Percentiles rank a stretch among this genome's conserved stretches.
Evolutionary conservation across 2,329 filamentous ascomycete genomes (phyloP).

Genomic region (Ophiostoma australiae): DNA sequence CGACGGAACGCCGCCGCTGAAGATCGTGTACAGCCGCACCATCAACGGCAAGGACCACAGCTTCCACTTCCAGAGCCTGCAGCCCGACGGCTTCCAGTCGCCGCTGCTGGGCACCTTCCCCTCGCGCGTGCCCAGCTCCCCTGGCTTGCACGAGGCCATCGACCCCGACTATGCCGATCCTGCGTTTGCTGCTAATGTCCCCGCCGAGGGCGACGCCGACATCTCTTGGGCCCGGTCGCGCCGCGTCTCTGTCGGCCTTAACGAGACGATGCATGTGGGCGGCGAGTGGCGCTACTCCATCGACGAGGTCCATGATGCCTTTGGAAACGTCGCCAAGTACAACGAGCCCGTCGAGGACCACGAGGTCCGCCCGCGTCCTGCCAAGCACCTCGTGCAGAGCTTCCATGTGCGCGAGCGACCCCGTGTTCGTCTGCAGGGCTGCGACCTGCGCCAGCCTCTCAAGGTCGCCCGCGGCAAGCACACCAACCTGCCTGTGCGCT

Average conservation of each 20-base stretch:
- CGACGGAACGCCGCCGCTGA: conserved; percentile 81
- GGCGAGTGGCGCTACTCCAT: conserved; percentile 87
- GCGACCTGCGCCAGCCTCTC: conserved; percentile 73
- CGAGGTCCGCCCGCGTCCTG: conserved; percentile 55
- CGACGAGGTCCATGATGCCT: conserved; percentile 85
- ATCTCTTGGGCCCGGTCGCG: conserved; percentile 75
- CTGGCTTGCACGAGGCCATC: neutral
- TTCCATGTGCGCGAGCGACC: conserved; percentile 87
- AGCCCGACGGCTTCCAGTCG: conserved; percentile 79
- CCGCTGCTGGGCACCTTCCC: conserved; percentile 58
- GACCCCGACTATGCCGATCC: conserved; percentile 11
- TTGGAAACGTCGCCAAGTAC: conserved; percentile 82
- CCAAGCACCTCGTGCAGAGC: conserved; percentile 63
- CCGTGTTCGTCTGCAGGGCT: conserved; percentile 63
- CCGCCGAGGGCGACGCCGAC: conserved; percentile 57
- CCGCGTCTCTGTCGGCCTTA: conserved; percentile 73
- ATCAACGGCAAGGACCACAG: conserved; percentile 79
- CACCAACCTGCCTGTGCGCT: conserved; percentile 65
- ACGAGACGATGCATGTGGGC: conserved; percentile 75
- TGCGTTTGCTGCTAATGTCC: conserved; percentile 39
- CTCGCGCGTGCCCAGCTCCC: neutral
- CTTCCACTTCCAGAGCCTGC: conserved; percentile 87
- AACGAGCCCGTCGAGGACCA: conserved; percentile 60
- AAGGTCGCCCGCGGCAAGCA: conserved; percentile 73
- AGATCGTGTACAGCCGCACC: conserved; percentile 84